Percentiles rank a stretch among this genome's conserved stretches.
These are phyloP conservation scores for Glarea lozoyensis DNA, from an alignment of 495 filamentous ascomycete genomes.

Conservation along the genomic window DNA sequence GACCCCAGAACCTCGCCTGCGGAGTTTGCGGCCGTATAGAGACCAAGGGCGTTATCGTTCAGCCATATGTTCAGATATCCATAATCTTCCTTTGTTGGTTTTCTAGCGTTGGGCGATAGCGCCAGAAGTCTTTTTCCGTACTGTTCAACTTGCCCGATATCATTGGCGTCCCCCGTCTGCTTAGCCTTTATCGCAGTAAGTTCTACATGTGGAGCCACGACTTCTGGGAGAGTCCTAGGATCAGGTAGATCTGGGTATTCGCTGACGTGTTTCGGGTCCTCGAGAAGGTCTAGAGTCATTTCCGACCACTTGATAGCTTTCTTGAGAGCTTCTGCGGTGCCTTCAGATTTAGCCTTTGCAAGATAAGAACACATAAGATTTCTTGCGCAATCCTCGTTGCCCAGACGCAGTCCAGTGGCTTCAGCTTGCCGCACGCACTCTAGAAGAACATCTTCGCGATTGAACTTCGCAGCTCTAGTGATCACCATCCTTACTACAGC, in stretches of 20 bases:
- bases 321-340: slow-evolving; percentile 17
- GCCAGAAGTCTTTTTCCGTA: slow-evolving; percentile 29
- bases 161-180: slow-evolving; percentile 22
- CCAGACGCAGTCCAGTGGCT: slow-evolving; percentile 43
- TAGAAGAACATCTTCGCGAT: slow-evolving; percentile 38
- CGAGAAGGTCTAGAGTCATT: slow-evolving; percentile 41
- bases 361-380: slow-evolving; percentile 44
- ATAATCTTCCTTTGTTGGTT: too few relatives aligned
- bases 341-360: slow-evolving; percentile 34
- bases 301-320: slow-evolving; percentile 28
- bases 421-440: slow-evolving; percentile 38
- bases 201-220: slow-evolving; percentile 36
- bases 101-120: slow-evolving; percentile 26
- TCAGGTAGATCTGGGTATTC: slow-evolving; percentile 16
- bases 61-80: too few relatives aligned
- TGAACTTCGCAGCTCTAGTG: slow-evolving; percentile 28
- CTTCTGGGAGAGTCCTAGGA: slow-evolving; percentile 29
- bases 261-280: slow-evolving; percentile 33
- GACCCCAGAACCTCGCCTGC: slow-evolving; percentile 26
- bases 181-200: slow-evolving; percentile 32
- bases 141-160: slow-evolving; percentile 26
- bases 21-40: too few relatives aligned
- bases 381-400: slow-evolving; percentile 28
- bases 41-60: too few relatives aligned
- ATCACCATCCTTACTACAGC: slow-evolving; percentile 1